Evolutionary conservation across 352 stramenopile species (phyloP).

Genomic region (Blastocystis hominis): DNA sequence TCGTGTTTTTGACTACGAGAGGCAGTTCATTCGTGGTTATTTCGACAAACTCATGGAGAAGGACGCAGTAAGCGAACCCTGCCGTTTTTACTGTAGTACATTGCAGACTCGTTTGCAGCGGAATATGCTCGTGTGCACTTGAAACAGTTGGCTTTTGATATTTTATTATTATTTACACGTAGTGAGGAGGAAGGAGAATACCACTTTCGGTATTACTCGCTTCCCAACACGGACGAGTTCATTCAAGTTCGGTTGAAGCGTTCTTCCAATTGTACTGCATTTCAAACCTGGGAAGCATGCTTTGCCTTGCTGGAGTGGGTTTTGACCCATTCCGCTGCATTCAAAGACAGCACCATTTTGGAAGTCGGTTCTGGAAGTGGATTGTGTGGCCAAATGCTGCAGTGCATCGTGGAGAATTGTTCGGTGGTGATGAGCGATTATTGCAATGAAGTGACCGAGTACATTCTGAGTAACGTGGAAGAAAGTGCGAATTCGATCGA

Average conservation of each 20-base stretch:
- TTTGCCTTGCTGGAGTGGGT: slow-evolving; percentile 52
- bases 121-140: slow-evolving; percentile 42
- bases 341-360: background rate
- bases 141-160: background rate
- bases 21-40: background rate
- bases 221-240: background rate
- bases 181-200: slow-evolving; percentile 24
- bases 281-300: slow-evolving; percentile 46
- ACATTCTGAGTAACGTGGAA: slow-evolving; percentile 33
- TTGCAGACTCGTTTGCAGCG: slow-evolving; percentile 3
- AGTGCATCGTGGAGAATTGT: slow-evolving; percentile 21
- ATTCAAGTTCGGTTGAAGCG: slow-evolving; percentile 30
- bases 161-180: background rate
- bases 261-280: slow-evolving; percentile 23
- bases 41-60: slow-evolving; percentile 28
- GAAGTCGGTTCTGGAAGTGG: slow-evolving; percentile 49
- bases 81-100: background rate
- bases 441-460: slow-evolving; percentile 34
- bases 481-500: background rate
- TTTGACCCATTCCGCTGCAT: background rate
- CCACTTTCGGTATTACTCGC: slow-evolving; percentile 38
- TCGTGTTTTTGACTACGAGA: slow-evolving; percentile 22
- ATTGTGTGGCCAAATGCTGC: slow-evolving; percentile 38
- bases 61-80: background rate
- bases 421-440: slow-evolving; percentile 39